Percentiles rank a stretch among this genome's conserved stretches.
Conservation (phyloP, 2,329 filamentous ascomycete genomes). For the Pyrenochaeta sp. region DNA sequence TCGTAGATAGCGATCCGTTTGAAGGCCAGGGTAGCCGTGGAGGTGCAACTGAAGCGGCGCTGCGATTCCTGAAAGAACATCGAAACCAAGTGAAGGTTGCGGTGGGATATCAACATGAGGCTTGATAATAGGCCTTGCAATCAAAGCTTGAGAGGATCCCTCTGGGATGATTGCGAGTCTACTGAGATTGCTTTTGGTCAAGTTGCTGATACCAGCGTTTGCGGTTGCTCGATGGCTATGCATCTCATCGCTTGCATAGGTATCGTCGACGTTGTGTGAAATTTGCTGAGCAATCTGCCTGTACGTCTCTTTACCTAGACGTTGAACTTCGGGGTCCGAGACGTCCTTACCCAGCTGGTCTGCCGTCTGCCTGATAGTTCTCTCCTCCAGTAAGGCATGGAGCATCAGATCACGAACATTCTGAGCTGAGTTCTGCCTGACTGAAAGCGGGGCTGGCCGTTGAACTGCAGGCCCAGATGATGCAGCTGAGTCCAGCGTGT, state of each 20-base stretch:
- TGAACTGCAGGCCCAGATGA: slow-evolving; percentile 22
- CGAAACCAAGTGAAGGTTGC: slow-evolving; percentile 20
- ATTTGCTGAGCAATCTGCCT: slow-evolving; percentile 47
- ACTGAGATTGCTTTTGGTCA: slow-evolving; percentile 34
- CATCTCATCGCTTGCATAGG: slow-evolving; percentile 49
- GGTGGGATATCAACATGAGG: slow-evolving; percentile 9
- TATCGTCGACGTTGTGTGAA: slow-evolving; percentile 46
- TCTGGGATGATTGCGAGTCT: slow-evolving; percentile 27
- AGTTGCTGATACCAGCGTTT: slow-evolving; percentile 49
- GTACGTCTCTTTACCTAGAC: slow-evolving; percentile 49
- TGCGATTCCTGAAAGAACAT: slow-evolving; percentile 21
- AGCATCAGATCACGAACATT: slow-evolving; percentile 50
- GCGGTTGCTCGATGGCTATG: slow-evolving; percentile 41
- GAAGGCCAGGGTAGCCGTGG: slow-evolving; percentile 36
- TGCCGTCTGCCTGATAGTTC: slow-evolving; percentile 50
- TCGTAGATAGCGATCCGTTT: slow-evolving; percentile 41
- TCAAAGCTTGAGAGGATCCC: slow-evolving; percentile 31
- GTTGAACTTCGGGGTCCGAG: slow-evolving; percentile 47
- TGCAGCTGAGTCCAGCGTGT: slow-evolving; percentile 34
- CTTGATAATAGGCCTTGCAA: slow-evolving; percentile 28
- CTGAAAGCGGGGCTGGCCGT: slow-evolving; percentile 14
- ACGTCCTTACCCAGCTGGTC: slow-evolving; percentile 41
- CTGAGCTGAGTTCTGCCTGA: slow-evolving; percentile 30
- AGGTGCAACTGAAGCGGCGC: slow-evolving; percentile 27
- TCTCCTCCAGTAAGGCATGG: slow-evolving; percentile 56